Evolutionary conservation across 73 alveolate genomes (phyloP).

Genomic region (Halteria grandinella): DNA sequence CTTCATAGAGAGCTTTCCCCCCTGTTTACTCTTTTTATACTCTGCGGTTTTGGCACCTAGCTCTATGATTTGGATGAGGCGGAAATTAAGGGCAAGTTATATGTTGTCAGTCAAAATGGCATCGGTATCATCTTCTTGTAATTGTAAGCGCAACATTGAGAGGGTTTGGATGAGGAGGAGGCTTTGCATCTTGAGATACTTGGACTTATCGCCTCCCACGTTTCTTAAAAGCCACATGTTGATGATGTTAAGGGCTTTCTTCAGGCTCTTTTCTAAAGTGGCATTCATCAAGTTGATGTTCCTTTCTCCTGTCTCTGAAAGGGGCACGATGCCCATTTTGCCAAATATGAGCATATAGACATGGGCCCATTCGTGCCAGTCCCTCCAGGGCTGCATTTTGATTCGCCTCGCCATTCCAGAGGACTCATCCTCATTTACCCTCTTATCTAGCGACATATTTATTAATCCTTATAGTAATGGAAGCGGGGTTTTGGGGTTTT

Average conservation of each 20-base stretch:
- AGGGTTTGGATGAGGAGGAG: background rate
- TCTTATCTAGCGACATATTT: too few relatives aligned
- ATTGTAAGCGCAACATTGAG: background rate
- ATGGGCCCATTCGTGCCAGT: conserved; percentile 29
- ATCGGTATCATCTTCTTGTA: background rate
- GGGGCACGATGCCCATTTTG: background rate
- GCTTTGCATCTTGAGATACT: conserved; percentile 36
- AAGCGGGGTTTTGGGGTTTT: too few relatives aligned
- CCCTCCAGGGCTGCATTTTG: conserved; percentile 33
- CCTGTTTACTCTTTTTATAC: conserved; percentile 27
- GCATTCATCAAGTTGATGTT: background rate
- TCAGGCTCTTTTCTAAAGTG: background rate
- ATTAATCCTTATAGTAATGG: too few relatives aligned
- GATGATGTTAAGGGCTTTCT: background rate
- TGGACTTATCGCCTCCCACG: conserved; percentile 15
- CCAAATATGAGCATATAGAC: conserved; percentile 13
- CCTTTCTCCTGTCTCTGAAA: background rate
- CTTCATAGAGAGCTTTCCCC: conserved; percentile 38
- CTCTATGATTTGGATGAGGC: conserved; percentile 27
- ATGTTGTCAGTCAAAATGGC: background rate
- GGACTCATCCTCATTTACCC: too few relatives aligned
- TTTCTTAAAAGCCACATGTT: conserved; percentile 4
- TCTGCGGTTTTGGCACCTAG: conserved; percentile 40
- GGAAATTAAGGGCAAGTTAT: background rate
- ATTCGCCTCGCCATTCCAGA: too few relatives aligned